Evolutionary conservation across 441 rosid species (phyloP).

Genomic region (Gossypium schwendimanii): DNA sequence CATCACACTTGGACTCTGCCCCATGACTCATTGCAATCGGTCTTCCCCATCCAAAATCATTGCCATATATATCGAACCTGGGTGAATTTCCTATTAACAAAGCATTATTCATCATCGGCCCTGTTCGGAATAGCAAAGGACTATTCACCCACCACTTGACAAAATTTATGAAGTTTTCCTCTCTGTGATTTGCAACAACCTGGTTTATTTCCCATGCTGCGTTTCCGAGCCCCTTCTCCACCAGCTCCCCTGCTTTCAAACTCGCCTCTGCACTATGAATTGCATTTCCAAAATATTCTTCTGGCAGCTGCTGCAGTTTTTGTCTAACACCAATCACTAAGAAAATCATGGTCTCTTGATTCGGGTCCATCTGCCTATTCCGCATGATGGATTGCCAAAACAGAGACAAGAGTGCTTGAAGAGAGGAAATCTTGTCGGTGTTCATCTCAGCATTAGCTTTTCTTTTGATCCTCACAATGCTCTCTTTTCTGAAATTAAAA

Average conservation of each 20-base stretch:
- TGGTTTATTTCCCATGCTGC: conserved; percentile 14
- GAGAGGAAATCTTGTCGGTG: conserved; percentile 22
- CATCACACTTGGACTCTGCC: conserved; percentile 2
- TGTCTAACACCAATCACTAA: conserved; percentile 16
- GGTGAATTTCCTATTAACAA: neutral
- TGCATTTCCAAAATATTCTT: conserved; percentile 28
- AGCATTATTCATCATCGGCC: neutral
- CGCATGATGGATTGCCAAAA: conserved; percentile 30
- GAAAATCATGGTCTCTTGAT: neutral
- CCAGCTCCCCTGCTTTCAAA: conserved; percentile 19
- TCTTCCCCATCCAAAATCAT: conserved; percentile 22
- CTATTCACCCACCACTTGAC: neutral
- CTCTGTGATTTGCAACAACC: neutral
- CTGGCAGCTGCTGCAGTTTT: conserved; percentile 24
- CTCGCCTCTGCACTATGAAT: neutral
- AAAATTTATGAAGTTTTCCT: neutral
- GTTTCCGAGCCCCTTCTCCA: conserved; percentile 18
- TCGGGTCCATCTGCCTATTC: conserved; percentile 9
- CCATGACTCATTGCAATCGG: conserved; percentile 21
- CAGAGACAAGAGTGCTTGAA: conserved; percentile 37
- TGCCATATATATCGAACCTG: conserved; percentile 20
- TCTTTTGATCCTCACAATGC: conserved; percentile 19
- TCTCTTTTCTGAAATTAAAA: conserved; percentile 19
- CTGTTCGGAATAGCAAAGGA: neutral
- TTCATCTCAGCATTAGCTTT: conserved; percentile 22